A percentile compares a stretch with the other conserved stretches of the same genome.
Evolutionary conservation across 768 basidiomycete species (phyloP).

Genomic region (Nidularia sp.): DNA sequence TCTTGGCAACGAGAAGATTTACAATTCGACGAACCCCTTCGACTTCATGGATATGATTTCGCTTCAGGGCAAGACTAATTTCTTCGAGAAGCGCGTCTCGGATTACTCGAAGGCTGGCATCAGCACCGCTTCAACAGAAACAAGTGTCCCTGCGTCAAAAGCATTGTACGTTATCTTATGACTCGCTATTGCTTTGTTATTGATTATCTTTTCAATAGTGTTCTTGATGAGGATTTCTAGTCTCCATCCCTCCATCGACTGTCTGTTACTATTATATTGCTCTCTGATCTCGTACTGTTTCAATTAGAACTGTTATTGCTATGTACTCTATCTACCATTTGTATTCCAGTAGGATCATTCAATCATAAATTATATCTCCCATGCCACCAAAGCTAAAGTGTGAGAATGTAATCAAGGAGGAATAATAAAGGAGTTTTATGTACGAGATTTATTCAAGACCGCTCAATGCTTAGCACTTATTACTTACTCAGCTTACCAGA

Average conservation of each 20-base stretch:
- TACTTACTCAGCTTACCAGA: no score
- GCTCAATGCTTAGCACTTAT: no score
- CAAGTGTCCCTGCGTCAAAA: conserved; percentile 19
- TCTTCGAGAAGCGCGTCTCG: conserved; percentile 94
- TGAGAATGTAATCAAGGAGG: no score
- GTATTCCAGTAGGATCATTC: not conserved
- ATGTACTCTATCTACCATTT: not conserved
- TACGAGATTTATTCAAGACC: no score
- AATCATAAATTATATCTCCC: not conserved
- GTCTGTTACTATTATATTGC: not conserved
- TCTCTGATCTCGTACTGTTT: not conserved
- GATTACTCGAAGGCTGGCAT: conserved; percentile 73
- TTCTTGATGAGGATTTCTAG: conserved; percentile 31
- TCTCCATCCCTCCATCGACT: not conserved
- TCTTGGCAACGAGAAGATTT: conserved; percentile 83
- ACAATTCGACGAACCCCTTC: conserved; percentile 76
- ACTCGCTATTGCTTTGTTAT: conserved; percentile 2
- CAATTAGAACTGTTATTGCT: not conserved
- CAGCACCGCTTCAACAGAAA: conserved; percentile 16
- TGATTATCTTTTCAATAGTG: conserved; percentile 14
- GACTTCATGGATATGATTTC: conserved; percentile 97
- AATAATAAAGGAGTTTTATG: no score
- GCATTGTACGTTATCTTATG: conserved; percentile 21
- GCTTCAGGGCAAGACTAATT: conserved; percentile 94
- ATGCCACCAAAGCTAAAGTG: not conserved